These are phyloP conservation scores for Typha latifolia DNA, from an alignment of 176 grass and related monocot species.

Conservation along the genomic window DNA sequence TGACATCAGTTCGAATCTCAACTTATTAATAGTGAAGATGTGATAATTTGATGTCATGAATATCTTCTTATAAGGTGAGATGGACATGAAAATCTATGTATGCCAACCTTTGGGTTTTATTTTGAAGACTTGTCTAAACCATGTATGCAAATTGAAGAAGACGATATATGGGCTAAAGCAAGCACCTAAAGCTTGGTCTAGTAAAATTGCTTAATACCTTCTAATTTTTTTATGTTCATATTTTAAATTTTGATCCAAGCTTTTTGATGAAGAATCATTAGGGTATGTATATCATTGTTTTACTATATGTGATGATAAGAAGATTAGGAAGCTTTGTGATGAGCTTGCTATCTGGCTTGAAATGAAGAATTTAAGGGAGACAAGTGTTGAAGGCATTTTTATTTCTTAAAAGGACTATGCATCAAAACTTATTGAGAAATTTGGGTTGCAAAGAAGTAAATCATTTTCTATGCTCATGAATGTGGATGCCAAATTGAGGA, in stretches of 20 bases:
- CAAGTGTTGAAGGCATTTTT: too few relatives aligned
- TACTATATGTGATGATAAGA: background rate
- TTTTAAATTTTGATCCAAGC: background rate
- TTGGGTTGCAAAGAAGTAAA: background rate
- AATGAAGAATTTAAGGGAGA: slow-evolving; percentile 11
- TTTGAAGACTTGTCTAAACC: background rate
- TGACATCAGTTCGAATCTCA: background rate
- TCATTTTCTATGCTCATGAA: background rate
- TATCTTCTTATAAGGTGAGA: background rate
- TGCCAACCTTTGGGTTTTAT: background rate
- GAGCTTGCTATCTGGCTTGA: background rate
- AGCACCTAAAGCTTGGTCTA: background rate
- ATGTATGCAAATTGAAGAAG: background rate
- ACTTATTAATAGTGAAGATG: background rate
- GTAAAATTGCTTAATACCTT: background rate
- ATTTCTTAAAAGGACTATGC: background rate
- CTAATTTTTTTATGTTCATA: background rate
- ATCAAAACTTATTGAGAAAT: background rate
- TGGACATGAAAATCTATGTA: background rate
- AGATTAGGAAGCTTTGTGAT: background rate
- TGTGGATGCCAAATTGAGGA: too few relatives aligned
- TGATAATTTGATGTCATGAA: background rate
- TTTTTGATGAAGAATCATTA: background rate
- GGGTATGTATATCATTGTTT: background rate
- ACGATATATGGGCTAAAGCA: background rate